These are phyloP conservation scores for Kwoniella sp. DNA, from an alignment of 768 basidiomycete genomes.

Conservation along the genomic window DNA sequence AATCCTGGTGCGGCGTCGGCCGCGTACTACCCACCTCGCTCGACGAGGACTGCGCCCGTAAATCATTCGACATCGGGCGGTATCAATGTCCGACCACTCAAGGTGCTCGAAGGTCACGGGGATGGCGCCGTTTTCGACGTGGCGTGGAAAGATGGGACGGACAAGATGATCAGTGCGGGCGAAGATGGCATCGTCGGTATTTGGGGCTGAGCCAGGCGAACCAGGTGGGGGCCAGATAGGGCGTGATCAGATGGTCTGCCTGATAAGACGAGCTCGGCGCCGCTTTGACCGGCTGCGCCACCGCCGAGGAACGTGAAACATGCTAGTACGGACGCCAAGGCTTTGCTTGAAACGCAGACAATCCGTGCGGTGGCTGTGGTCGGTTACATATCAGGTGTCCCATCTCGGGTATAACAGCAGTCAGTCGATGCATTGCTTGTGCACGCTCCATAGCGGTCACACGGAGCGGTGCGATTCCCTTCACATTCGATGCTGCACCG, in stretches of 20 bases:
- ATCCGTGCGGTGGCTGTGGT: background rate
- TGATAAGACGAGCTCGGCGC: too few species aligned
- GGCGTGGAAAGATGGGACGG: constrained; percentile 32
- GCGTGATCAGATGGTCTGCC: too few species aligned
- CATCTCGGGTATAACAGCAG: too few species aligned
- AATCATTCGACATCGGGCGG: constrained; percentile 19
- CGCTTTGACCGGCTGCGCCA: too few species aligned
- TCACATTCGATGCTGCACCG: too few species aligned
- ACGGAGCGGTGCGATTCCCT: too few species aligned
- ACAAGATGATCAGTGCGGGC: constrained; percentile 40
- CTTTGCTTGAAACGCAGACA: background rate
- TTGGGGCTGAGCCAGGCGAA: constrained; percentile 30
- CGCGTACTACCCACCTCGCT: constrained; percentile 35
- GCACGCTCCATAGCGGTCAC: too few species aligned
- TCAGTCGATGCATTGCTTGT: too few species aligned
- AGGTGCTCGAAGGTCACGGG: constrained; percentile 39
- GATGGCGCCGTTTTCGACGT: constrained; percentile 50
- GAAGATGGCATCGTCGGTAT: constrained; percentile 48
- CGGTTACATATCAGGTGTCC: too few species aligned
- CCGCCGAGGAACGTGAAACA: too few species aligned
- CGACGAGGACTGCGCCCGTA: constrained; percentile 14
- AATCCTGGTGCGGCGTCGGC: constrained; percentile 24
- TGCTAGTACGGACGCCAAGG: too few species aligned
- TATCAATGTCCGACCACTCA: constrained; percentile 32
- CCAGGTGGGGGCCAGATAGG: too few species aligned